Evolutionary conservation across 495 filamentous ascomycete genomes (phyloP).

Genomic region (Penicillium paradoxum): DNA sequence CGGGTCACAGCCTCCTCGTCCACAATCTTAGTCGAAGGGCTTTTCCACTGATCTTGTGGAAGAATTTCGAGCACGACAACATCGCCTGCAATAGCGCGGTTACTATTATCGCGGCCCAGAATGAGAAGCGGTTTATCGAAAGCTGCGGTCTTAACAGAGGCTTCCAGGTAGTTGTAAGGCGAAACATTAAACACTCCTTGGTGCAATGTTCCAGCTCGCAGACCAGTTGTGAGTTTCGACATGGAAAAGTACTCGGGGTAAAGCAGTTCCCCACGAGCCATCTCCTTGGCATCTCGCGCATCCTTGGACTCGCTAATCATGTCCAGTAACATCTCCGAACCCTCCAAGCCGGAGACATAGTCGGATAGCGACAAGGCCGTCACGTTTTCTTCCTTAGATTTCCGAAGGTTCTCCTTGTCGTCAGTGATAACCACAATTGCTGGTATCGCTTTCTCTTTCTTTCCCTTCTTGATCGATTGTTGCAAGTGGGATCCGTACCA

Average conservation of each 20-base stretch:
- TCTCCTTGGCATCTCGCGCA: conserved; percentile 54
- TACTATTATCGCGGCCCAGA: conserved; percentile 93
- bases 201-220: conserved; percentile 80
- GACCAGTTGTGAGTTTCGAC: conserved; percentile 92
- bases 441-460: conserved; percentile 58
- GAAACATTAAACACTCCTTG: conserved; percentile 95
- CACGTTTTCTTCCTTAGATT: conserved; percentile 72
- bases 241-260: conserved; percentile 81
- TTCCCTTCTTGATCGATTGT: conserved; percentile 48
- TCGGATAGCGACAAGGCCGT: conserved; percentile 61
- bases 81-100: conserved; percentile 87
- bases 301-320: conserved; percentile 83
- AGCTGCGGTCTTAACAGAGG: conserved; percentile 78
- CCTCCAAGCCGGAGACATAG: conserved; percentile 79
- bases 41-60: conserved; percentile 93
- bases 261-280: conserved; percentile 59
- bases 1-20: conserved; percentile 91
- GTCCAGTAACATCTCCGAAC: conserved; percentile 80
- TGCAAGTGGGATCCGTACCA: conserved; percentile 86
- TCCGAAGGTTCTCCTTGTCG: conserved; percentile 79
- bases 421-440: conserved; percentile 90
- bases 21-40: conserved; percentile 87
- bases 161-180: conserved; percentile 95
- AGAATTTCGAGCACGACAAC: conserved; percentile 86
- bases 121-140: conserved; percentile 87